Base-by-base conservation (phyloP, 148 eudicot genomes). In the Talinum fruticosum region DNA sequence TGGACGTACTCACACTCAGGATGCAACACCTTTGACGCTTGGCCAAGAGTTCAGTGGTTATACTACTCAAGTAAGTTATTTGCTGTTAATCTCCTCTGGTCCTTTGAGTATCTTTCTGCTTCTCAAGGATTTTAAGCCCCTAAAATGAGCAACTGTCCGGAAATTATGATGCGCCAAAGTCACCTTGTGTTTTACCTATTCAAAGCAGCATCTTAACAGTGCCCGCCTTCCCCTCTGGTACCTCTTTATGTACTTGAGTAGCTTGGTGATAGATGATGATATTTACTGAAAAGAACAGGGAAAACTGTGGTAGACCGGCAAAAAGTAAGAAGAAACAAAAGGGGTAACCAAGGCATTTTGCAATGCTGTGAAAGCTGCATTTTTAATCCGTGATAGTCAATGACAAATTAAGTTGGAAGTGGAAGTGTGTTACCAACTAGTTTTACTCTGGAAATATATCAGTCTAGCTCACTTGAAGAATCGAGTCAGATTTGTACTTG, bases 1-100 rank as follows among this genome's bases (percentile, higher is more conserved):
- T 85, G 99, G 99, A 15, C 97, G 97, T 57, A 93, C 97, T n/a
- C 99, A 91, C 80, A 93, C 97, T 71, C 99, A 96, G 86, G 99
- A 96, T 83, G 99, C 99, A 61, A 96, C 99, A 69, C 99, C 99
- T 72, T 96, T 95, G 90, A 95, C 99, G 37, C 96, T 95, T 85
- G 99, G 99, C 80, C 97, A 95, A 87, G 99, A 91, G 82, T 96
- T 96, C 76, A 91, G 99, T 53, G 99, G 99, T 69, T 96, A 93
- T 82, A 89, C 97, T 66, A 93, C 94, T 45, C 99, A 96, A 83
- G 99, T 96, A 85, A 81, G 95, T 66, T 82, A 51, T 59, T 64
- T 74, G 73, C 65, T 54, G 18, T 29, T 66, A 8, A 13, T n/a
- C 51, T 57, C 54, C n/a, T 47, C 59, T 28, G 5, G 68, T 53